These are phyloP conservation scores for Triticum timopheevii DNA, from an alignment of 176 grass and related monocot genomes.

Conservation along the genomic window DNA sequence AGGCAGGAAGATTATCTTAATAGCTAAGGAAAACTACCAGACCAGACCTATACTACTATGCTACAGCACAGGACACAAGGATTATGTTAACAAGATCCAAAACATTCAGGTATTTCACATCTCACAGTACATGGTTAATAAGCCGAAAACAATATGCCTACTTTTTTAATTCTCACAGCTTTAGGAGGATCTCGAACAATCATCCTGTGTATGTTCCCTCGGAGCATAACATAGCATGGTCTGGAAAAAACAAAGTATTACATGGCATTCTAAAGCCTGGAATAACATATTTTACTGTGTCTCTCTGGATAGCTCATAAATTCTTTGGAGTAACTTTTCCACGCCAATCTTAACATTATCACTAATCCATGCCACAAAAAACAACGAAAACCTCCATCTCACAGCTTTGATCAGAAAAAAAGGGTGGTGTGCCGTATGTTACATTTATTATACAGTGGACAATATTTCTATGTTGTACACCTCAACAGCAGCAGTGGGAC, in stretches of 20 bases:
- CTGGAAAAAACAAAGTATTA: conserved; percentile 1
- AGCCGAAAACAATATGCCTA: neutral
- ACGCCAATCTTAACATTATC: neutral
- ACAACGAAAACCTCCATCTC: neutral
- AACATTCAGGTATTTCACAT: neutral
- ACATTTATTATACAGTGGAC: neutral
- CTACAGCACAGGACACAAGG: neutral
- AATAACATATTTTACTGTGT: neutral
- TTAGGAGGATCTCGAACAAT: neutral
- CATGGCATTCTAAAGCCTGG: neutral
- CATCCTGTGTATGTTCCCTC: neutral
- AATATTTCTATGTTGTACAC: neutral
- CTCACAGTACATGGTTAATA: neutral
- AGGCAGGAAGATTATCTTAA: neutral
- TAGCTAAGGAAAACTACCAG: neutral
- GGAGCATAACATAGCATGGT: neutral
- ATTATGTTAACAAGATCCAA: neutral
- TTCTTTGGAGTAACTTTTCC: neutral
- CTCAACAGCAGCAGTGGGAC: neutral
- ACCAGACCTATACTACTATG: neutral
- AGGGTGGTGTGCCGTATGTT: neutral
- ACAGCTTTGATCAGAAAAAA: neutral
- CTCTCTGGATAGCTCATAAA: conserved; percentile 2
- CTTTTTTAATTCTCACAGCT: neutral
- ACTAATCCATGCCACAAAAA: neutral